A percentile compares a stretch with the other conserved stretches of the same genome.
phyloP scores from a whole-genome alignment of 1,284 basidiomycete genomes.

The Boletus albobrunnescens region DNA sequence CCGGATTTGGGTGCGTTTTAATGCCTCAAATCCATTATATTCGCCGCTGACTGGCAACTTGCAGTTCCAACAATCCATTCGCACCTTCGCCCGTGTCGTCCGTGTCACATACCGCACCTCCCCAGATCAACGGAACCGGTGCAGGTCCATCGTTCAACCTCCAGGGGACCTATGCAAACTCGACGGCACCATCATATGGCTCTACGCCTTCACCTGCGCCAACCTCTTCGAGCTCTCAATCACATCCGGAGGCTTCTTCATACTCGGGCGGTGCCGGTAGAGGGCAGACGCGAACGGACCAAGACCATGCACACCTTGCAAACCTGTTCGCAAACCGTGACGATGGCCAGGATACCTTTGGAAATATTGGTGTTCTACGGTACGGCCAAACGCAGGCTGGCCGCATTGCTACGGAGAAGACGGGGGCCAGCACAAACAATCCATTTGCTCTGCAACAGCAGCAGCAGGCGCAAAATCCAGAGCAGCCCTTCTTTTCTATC shows the following conservation, averaged over 20 bases:
- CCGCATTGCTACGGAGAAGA: slow-evolving; percentile 53
- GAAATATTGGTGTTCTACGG: slow-evolving; percentile 79
- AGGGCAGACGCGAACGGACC: slow-evolving; percentile 37
- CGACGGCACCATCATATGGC: slow-evolving; percentile 29
- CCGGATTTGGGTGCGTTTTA: slow-evolving; percentile 59
- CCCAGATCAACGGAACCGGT: slow-evolving; percentile 32
- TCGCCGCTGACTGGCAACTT: slow-evolving; percentile 1
- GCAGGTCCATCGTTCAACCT: slow-evolving; percentile 53
- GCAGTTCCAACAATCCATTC: slow-evolving; percentile 93
- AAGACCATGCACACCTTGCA: slow-evolving; percentile 77
- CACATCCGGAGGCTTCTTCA: slow-evolving; percentile 22
- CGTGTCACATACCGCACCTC: slow-evolving; percentile 35
- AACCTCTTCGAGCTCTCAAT: slow-evolving; percentile 36
- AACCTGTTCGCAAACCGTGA: slow-evolving; percentile 79
- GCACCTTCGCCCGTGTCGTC: slow-evolving; percentile 49
- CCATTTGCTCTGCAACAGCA: slow-evolving; percentile 69
- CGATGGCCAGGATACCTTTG: slow-evolving; percentile 91
- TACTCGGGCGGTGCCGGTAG: slow-evolving; percentile 25
- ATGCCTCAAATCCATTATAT: background rate
- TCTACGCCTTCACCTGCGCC: slow-evolving; percentile 39
- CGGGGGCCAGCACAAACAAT: slow-evolving; percentile 58
- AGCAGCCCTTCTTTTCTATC: slow-evolving; percentile 85
- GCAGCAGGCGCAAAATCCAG: slow-evolving; percentile 54
- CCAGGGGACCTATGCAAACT: slow-evolving; percentile 56
- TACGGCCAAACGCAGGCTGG: slow-evolving; percentile 68